A percentile compares a stretch with the other conserved stretches of the same genome.
Evolutionary conservation across 169 alveolate species (phyloP).

Genomic region (Plasmodium knowlesi): DNA sequence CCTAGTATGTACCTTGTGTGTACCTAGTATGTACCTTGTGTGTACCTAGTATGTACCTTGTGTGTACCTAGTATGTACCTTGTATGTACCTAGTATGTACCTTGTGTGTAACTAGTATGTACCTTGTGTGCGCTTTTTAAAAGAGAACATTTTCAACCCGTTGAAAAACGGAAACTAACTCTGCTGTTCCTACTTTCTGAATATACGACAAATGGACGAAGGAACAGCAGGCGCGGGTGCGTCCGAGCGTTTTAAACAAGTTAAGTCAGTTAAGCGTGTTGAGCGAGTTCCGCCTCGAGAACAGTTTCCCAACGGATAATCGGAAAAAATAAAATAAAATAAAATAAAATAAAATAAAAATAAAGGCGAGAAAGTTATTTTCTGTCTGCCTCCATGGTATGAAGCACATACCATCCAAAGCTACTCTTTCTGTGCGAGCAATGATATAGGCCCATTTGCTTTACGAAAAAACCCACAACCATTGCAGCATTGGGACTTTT

Average conservation of each 20-base stretch:
- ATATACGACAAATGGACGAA: not conserved
- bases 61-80: too few relatives aligned
- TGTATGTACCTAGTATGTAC: not conserved
- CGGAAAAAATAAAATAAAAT: too few relatives aligned
- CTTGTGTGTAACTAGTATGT: too few relatives aligned
- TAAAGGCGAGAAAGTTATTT: not conserved
- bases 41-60: not conserved
- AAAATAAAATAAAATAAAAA: too few relatives aligned
- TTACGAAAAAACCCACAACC: not conserved
- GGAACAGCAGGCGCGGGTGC: not conserved
- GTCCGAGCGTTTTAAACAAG: not conserved
- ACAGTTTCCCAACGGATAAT: not conserved
- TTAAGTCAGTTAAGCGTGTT: not conserved
- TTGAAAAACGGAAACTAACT: not conserved
- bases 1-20: not conserved
- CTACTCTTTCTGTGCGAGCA: not conserved
- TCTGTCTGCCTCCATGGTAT: not conserved
- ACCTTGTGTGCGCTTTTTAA: not conserved
- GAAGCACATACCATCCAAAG: not conserved
- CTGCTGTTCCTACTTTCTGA: not conserved
- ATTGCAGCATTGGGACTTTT: not conserved
- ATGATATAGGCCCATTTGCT: not conserved
- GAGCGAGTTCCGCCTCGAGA: not conserved
- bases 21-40: not conserved
- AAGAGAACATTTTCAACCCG: not conserved